Percentiles rank a stretch among this genome's conserved stretches.
Conservation (phyloP, 2,329 filamentous ascomycete genomes). For the Exophiala dermatitidis region DNA sequence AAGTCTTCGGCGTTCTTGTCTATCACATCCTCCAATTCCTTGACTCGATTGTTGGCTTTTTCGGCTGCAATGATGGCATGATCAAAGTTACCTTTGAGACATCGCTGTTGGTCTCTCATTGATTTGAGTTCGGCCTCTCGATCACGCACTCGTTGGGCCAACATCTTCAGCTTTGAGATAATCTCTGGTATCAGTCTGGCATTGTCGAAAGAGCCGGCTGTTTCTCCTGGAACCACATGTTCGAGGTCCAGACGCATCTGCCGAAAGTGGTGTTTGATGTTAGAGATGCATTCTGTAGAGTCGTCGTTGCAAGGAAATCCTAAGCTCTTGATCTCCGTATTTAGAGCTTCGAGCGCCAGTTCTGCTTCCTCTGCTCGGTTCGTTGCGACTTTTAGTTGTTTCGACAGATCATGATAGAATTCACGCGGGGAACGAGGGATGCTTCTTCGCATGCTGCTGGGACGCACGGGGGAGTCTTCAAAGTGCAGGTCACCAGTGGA, state of each 20-base stretch:
- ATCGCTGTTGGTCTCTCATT: constrained; percentile 35
- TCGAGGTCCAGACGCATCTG: constrained; percentile 41
- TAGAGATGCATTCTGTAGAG: constrained; percentile 30
- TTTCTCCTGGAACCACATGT: constrained; percentile 40
- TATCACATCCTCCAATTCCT: constrained; percentile 35
- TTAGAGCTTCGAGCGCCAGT: constrained; percentile 32
- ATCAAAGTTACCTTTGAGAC: constrained; percentile 41
- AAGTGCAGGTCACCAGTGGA: constrained; percentile 20
- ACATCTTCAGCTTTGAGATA: constrained; percentile 33
- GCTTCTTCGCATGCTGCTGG: constrained; percentile 22
- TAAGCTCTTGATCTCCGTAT: constrained; percentile 33
- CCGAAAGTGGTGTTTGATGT: constrained; percentile 37
- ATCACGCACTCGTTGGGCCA: constrained; percentile 29
- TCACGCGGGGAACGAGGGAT: constrained; percentile 34
- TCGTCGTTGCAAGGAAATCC: constrained; percentile 35
- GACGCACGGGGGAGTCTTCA: constrained; percentile 22
- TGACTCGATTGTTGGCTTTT: constrained; percentile 33
- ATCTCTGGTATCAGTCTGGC: constrained; percentile 36
- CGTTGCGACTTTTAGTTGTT: constrained; percentile 33
- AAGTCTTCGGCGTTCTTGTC: constrained; percentile 41
- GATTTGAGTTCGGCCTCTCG: constrained; percentile 34
- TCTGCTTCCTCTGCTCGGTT: constrained; percentile 36
- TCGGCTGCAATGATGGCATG: constrained; percentile 36
- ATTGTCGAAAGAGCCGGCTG: constrained; percentile 34
- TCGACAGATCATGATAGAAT: constrained; percentile 35